Percentiles rank a stretch among this genome's conserved stretches.
Conservation (phyloP, 345 rosid genomes). For the Boechera retrofracta region DNA sequence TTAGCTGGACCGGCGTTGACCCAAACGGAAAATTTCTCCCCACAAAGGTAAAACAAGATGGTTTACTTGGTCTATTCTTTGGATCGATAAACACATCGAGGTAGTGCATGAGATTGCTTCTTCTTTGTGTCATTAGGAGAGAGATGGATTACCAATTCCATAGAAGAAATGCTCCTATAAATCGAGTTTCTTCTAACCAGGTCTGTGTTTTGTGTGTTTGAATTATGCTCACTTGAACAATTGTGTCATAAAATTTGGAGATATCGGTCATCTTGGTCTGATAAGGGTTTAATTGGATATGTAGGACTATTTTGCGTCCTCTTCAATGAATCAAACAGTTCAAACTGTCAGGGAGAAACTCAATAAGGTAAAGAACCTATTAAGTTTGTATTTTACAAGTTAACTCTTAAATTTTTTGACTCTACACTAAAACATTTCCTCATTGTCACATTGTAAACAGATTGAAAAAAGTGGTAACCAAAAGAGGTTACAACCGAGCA, state of each 20-base stretch:
- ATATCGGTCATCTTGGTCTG: background rate
- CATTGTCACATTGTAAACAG: conserved; percentile 44
- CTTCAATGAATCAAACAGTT: conserved; percentile 87
- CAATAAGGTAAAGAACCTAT: conserved; percentile 59
- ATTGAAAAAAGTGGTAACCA: conserved; percentile 53
- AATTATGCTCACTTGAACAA: background rate
- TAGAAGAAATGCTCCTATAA: conserved; percentile 41
- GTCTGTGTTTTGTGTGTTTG: conserved; percentile 40
- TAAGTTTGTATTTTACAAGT: background rate
- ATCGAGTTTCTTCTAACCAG: conserved; percentile 77
- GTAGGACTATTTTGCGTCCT: conserved; percentile 80
- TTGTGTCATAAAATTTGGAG: background rate
- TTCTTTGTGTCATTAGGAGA: conserved; percentile 33
- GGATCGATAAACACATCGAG: background rate
- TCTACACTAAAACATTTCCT: background rate
- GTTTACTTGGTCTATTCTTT: background rate
- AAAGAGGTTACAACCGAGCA: conserved; percentile 62
- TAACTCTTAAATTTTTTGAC: background rate
- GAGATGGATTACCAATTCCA: conserved; percentile 46
- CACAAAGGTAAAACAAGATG: conserved; percentile 25
- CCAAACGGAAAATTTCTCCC: conserved; percentile 7
- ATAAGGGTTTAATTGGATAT: conserved; percentile 23
- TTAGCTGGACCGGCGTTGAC: conserved; percentile 17
- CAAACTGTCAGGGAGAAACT: conserved; percentile 78
- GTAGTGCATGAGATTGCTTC: conserved; percentile 5